These are phyloP conservation scores for Pontederia paniculata DNA, from an alignment of 176 grass and related monocot genomes.

Conservation along the genomic window DNA sequence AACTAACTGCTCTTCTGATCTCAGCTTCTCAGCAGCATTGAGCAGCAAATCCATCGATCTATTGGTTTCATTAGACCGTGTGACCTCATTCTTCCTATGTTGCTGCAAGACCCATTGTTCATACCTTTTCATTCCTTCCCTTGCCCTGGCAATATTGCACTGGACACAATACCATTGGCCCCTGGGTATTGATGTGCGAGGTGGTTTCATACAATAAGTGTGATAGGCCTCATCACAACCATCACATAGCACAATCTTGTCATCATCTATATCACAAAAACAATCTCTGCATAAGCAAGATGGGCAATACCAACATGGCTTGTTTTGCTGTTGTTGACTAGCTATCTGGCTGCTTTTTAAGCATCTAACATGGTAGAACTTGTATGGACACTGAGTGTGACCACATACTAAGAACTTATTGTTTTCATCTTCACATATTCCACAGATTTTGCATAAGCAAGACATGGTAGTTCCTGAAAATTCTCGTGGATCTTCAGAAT, in stretches of 20 bases:
- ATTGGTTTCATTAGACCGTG: not conserved
- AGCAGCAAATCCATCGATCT: conserved; percentile 6
- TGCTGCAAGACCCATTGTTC: conserved; percentile 41
- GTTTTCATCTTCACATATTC: conserved; percentile 63
- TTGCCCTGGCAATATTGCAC: conserved; percentile 44
- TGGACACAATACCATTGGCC: conserved; percentile 61
- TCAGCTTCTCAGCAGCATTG: conserved; percentile 5
- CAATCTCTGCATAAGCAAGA: conserved; percentile 85
- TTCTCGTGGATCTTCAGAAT: conserved; percentile 35
- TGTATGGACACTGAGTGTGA: conserved; percentile 58
- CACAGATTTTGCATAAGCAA: conserved; percentile 73
- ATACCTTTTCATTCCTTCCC: conserved; percentile 46
- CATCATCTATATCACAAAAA: conserved; percentile 60
- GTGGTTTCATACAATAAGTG: conserved; percentile 71
- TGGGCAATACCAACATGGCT: conserved; percentile 80
- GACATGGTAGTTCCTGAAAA: conserved; percentile 42
- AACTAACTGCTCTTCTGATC: not conserved
- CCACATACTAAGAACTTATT: conserved; percentile 75
- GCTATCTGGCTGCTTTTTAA: conserved; percentile 76
- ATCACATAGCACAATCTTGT: conserved; percentile 67
- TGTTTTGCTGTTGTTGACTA: conserved; percentile 40
- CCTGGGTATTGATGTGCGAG: conserved; percentile 38
- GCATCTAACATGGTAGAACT: conserved; percentile 81
- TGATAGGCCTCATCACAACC: conserved; percentile 82
- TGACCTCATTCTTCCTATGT: conserved; percentile 18